Percentiles rank a stretch among this genome's conserved stretches.
Evolutionary conservation across 2,329 filamentous ascomycete species (phyloP).

Genomic region (Kalaharituber pfeilii): DNA sequence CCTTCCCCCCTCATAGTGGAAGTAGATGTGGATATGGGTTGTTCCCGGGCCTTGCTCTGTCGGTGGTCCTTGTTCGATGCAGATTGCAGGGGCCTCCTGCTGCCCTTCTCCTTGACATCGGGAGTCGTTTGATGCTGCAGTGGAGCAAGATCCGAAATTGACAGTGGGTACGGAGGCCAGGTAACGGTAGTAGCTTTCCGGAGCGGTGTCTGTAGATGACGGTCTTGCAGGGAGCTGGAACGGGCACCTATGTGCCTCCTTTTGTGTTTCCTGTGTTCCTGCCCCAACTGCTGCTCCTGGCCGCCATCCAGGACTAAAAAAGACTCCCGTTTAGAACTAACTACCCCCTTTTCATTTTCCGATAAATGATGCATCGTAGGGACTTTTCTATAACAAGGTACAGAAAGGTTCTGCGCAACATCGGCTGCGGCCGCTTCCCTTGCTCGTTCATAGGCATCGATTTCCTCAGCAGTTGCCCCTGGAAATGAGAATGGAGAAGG

Average conservation of each 20-base stretch:
- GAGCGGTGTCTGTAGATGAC: constrained; percentile 5
- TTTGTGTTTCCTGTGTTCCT: neutral
- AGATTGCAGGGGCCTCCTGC: constrained; percentile 8
- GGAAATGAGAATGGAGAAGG: constrained; percentile 4
- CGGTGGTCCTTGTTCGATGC: constrained; percentile 10
- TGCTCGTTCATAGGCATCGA: constrained; percentile 1
- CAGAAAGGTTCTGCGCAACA: constrained; percentile 2
- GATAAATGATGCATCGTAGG: neutral
- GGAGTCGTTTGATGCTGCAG: constrained; percentile 5
- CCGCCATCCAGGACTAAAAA: constrained; percentile 13
- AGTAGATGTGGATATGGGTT: constrained; percentile 11
- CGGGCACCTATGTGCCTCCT: neutral
- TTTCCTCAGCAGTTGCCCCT: neutral
- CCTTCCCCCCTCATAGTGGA: constrained; percentile 4
- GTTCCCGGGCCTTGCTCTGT: neutral
- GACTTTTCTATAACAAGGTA: constrained; percentile 7
- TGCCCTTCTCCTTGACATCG: constrained; percentile 3
- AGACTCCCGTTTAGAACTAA: neutral
- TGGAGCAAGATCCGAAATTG: neutral
- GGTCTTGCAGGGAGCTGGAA: constrained; percentile 2
- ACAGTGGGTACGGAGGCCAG: constrained; percentile 1
- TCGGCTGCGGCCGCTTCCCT: neutral
- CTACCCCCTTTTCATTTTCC: neutral
- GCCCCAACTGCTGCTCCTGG: constrained; percentile 2
- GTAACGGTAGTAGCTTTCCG: constrained; percentile 1